A percentile compares a stretch with the other conserved stretches of the same genome.
Evolutionary conservation across 345 rosid species (phyloP).

Genomic region (Eucalyptus curtisii): DNA sequence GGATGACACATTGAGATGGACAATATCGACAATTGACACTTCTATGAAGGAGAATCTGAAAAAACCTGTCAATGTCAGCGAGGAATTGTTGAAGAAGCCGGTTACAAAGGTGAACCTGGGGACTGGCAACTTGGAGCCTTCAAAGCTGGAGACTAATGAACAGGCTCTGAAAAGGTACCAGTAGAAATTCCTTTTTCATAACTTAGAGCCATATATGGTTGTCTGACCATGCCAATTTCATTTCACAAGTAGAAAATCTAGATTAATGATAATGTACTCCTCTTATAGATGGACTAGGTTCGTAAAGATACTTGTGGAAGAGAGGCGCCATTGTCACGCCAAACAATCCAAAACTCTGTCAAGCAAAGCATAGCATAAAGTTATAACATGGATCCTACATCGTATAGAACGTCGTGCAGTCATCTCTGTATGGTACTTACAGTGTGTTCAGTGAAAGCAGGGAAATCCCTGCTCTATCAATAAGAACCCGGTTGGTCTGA

Average conservation of each 20-base stretch:
- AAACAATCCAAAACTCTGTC: neutral
- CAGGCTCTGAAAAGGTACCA: neutral
- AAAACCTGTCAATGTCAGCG: neutral
- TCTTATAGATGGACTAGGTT: neutral
- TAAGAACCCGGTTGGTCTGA: neutral
- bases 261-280: neutral
- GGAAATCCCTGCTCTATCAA: neutral
- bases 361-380: neutral
- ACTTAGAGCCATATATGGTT: neutral
- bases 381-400: neutral
- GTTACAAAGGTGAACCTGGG: neutral
- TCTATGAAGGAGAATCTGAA: neutral
- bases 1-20: neutral
- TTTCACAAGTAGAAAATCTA: neutral
- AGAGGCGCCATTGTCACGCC: neutral
- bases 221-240: neutral
- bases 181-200: neutral
- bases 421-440: too few relatives aligned
- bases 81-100: neutral
- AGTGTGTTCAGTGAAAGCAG: neutral
- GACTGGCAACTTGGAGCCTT: neutral
- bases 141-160: neutral
- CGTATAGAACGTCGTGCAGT: too few relatives aligned
- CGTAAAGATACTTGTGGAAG: neutral
- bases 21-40: neutral